phyloP scores from a whole-genome alignment of 345 rosid genomes.

The Eucalyptus regnans region DNA sequence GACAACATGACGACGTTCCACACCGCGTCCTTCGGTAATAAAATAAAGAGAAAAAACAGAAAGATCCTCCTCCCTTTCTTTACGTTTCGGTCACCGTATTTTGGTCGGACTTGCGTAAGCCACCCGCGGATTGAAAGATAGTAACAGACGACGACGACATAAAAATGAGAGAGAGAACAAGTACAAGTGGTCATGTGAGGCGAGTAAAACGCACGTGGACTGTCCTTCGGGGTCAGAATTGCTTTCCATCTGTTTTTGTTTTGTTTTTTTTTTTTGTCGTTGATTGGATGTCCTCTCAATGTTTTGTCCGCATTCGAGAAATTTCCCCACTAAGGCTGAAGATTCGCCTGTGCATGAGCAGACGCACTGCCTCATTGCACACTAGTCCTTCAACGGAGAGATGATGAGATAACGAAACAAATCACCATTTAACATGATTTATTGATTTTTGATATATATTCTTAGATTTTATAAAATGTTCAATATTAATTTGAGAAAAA shows the following conservation, averaged over 20 bases:
- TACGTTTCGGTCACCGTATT: not conserved
- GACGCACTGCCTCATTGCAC: not conserved
- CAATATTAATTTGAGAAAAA: no score
- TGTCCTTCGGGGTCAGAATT: not conserved
- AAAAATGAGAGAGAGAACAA: not conserved
- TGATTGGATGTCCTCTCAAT: not conserved
- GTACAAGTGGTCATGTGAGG: not conserved
- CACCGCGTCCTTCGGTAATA: slow-evolving; percentile 86
- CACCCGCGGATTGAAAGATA: not conserved
- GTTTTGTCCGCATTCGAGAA: not conserved
- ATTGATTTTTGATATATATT: no score
- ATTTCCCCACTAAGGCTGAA: not conserved
- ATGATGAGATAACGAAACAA: no score
- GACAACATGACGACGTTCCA: slow-evolving; percentile 78
- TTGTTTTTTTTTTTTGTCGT: not conserved
- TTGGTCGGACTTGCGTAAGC: not conserved
- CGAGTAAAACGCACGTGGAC: not conserved
- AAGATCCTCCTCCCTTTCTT: not conserved
- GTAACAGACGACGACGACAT: not conserved
- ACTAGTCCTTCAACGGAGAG: not conserved
- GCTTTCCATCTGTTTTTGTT: not conserved
- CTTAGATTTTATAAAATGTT: no score
- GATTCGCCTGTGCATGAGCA: not conserved
- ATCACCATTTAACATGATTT: no score
- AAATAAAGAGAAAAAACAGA: not conserved